Percentiles rank a stretch among this genome's conserved stretches.
phyloP scores from a whole-genome alignment of 768 basidiomycete genomes.

The Auriscalpium vulgare region DNA sequence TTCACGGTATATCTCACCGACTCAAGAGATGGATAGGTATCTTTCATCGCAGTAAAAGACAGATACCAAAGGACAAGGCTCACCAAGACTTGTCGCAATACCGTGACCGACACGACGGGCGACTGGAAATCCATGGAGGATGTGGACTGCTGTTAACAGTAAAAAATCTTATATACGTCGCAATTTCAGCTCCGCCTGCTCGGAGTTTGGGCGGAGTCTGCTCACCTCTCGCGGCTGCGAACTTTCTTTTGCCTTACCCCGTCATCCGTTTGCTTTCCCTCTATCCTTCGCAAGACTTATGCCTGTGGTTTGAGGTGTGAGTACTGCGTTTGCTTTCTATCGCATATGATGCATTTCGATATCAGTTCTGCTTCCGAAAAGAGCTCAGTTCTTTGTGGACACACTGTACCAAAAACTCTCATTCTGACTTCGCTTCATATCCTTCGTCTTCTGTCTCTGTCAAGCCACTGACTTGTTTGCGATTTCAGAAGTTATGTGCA shows the following conservation, averaged over 20 bases:
- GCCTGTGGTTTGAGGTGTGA: background rate
- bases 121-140: too few species aligned
- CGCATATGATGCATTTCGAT: slow-evolving; percentile 4
- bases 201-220: too few species aligned
- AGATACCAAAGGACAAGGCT: background rate
- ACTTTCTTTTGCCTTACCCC: too few species aligned
- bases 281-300: too few species aligned
- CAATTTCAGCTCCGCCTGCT: too few species aligned
- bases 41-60: slow-evolving; percentile 11
- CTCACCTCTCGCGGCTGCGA: too few species aligned
- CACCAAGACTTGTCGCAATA: slow-evolving; percentile 5
- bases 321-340: background rate
- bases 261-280: too few species aligned
- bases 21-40: slow-evolving; percentile 15
- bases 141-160: too few species aligned
- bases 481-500: background rate
- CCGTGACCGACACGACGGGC: too few species aligned
- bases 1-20: slow-evolving; percentile 15
- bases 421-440: slow-evolving; percentile 3
- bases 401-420: slow-evolving; percentile 7
- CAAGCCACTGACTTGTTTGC: background rate
- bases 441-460: background rate
- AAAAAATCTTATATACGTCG: too few species aligned
- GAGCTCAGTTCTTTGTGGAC: slow-evolving; percentile 17
- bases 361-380: slow-evolving; percentile 20